Conservation (phyloP, 2,329 filamentous ascomycete species). For the Leptoxyphium fumago region DNA sequence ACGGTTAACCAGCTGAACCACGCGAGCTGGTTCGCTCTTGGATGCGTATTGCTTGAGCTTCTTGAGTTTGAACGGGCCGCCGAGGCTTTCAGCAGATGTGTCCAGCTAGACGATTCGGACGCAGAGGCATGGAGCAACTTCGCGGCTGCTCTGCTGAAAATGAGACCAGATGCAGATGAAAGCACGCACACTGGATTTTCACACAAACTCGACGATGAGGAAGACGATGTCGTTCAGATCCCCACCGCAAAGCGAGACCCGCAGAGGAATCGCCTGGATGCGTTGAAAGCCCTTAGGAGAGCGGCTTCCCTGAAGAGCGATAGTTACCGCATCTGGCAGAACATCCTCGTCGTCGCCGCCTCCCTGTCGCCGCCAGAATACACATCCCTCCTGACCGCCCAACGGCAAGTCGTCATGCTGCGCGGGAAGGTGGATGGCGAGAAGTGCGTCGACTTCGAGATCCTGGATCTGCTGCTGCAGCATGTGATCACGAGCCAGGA, state of each 20-base stretch:
- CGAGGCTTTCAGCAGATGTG: conserved; percentile 68
- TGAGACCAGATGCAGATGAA: conserved; percentile 6
- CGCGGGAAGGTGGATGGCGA: conserved; percentile 54
- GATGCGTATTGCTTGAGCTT: conserved; percentile 72
- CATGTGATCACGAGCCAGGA: conserved; percentile 45
- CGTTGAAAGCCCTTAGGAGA: conserved; percentile 72
- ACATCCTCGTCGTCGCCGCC: conserved; percentile 75
- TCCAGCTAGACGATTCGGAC: conserved; percentile 74
- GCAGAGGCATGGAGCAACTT: conserved; percentile 93
- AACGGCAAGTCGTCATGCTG: conserved; percentile 62
- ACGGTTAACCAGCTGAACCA: conserved; percentile 67
- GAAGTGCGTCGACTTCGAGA: conserved; percentile 57
- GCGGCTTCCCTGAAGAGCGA: conserved; percentile 71
- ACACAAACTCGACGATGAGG: conserved; percentile 18
- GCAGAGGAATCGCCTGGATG: conserved; percentile 51
- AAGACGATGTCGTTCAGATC: conserved; percentile 17
- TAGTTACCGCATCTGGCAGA: conserved; percentile 92
- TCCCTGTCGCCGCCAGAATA: conserved; percentile 63
- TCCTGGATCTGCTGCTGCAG: conserved; percentile 57
- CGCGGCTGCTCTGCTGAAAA: conserved; percentile 57
- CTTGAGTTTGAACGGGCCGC: conserved; percentile 64
- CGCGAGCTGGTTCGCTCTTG: conserved; percentile 76
- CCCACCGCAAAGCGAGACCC: conserved; percentile 29
- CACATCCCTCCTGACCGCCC: conserved; percentile 58
- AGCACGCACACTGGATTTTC: not conserved